Conservation (phyloP, 2,329 filamentous ascomycete genomes). For the Biscogniauxia mediterranea region DNA sequence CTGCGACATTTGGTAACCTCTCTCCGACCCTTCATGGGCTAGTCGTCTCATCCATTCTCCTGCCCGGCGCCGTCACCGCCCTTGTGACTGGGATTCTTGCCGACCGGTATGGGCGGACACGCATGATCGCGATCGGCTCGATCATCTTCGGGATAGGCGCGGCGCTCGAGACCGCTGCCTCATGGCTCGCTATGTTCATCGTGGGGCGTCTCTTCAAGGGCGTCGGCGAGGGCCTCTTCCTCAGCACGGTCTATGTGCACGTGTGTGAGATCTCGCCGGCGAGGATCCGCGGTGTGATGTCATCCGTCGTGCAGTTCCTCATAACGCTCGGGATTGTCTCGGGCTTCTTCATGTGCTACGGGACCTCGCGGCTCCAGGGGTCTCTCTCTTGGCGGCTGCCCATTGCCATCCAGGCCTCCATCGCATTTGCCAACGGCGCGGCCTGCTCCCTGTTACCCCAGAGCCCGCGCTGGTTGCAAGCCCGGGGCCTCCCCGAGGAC, state of each 20-base stretch:
- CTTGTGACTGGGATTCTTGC: slow-evolving; percentile 56
- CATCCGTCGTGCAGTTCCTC: slow-evolving; percentile 52
- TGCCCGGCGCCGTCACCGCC: slow-evolving; percentile 58
- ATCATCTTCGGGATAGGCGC: slow-evolving; percentile 43
- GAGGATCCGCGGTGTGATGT: slow-evolving; percentile 48
- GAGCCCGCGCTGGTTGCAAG: slow-evolving; percentile 57
- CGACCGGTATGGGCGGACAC: slow-evolving; percentile 51
- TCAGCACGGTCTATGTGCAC: slow-evolving; percentile 52
- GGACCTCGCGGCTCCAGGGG: slow-evolving; percentile 38
- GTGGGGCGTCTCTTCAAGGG: slow-evolving; percentile 54
- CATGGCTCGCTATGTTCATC: slow-evolving; percentile 26
- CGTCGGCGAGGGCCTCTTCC: slow-evolving; percentile 53
- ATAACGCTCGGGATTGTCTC: slow-evolving; percentile 49
- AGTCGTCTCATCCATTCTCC: slow-evolving; percentile 58
- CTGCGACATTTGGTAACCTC: slow-evolving; percentile 48
- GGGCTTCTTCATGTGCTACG: slow-evolving; percentile 63
- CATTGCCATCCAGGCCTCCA: slow-evolving; percentile 39
- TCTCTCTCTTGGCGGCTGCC: slow-evolving; percentile 58
- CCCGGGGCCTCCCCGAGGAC: slow-evolving; percentile 40
- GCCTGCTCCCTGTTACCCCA: slow-evolving; percentile 38
- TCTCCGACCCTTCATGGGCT: slow-evolving; percentile 57
- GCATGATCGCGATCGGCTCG: slow-evolving; percentile 49
- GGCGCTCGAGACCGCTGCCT: slow-evolving; percentile 21
- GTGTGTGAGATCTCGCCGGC: slow-evolving; percentile 60
- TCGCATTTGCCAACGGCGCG: slow-evolving; percentile 33